These are phyloP conservation scores for Talaromyces verruculosus DNA, from an alignment of 2,329 filamentous ascomycete genomes.

Conservation along the genomic window DNA sequence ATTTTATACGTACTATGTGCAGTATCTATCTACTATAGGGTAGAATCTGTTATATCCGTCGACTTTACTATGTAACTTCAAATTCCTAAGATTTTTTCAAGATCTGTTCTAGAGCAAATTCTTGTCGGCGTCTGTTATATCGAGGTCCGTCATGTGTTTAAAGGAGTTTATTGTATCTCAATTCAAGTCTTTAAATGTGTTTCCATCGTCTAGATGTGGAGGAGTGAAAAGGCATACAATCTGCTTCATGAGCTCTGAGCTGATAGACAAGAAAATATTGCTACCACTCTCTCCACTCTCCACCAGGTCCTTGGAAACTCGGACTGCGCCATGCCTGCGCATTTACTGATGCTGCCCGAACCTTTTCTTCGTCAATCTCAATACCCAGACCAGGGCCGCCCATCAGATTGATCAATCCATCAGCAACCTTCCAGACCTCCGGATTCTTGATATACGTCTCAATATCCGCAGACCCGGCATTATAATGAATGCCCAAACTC, in stretches of 20 bases:
- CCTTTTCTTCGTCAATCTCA: constrained; percentile 68
- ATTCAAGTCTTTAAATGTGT: not conserved
- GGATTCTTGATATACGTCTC: constrained; percentile 68
- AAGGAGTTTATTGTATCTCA: not conserved
- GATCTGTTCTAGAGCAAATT: no score
- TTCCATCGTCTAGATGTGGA: not conserved
- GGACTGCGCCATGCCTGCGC: constrained; percentile 65
- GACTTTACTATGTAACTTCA: no score
- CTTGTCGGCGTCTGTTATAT: no score
- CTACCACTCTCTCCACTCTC: constrained; percentile 68
- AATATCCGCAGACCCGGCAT: constrained; percentile 59
- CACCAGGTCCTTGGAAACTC: constrained; percentile 68
- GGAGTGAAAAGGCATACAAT: not conserved
- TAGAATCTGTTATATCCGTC: no score
- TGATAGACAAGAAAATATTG: not conserved
- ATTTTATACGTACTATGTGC: not conserved
- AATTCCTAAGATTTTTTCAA: no score
- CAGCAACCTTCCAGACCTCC: constrained; percentile 63
- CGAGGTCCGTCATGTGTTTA: no score
- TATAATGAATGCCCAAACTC: constrained; percentile 78
- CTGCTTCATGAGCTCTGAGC: not conserved
- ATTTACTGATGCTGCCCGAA: constrained; percentile 58
- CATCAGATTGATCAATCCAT: constrained; percentile 63
- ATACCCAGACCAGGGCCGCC: constrained; percentile 66
- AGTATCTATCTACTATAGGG: no score